Conservation (phyloP, 2,329 filamentous ascomycete species). For the Helotiales sp. region DNA sequence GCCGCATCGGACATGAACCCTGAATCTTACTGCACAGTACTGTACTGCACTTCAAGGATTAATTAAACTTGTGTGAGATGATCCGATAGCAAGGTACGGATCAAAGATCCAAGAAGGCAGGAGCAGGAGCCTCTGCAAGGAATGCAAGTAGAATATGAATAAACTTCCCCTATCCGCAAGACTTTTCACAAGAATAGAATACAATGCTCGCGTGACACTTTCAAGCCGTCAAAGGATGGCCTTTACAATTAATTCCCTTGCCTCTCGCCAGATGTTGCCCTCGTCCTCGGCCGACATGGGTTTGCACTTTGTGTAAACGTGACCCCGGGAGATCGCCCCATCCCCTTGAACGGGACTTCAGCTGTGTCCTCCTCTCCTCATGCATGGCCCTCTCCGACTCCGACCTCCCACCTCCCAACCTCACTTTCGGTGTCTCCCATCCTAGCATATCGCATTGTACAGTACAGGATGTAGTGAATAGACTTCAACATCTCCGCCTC, state of each 20-base stretch:
- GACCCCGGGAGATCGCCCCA: constrained; percentile 1
- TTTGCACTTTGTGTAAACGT: constrained; percentile 10
- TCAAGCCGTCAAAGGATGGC: background rate
- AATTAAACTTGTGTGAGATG: background rate
- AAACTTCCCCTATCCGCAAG: background rate
- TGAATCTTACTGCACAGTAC: too few relatives aligned
- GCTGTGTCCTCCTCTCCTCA: background rate
- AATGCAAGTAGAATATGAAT: background rate
- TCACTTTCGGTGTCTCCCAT: background rate
- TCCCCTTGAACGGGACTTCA: background rate
- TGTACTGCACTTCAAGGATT: background rate
- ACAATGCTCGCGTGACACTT: background rate
- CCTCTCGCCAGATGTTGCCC: background rate
- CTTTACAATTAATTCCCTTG: background rate
- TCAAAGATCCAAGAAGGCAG: background rate
- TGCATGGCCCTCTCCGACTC: background rate
- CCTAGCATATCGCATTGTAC: background rate
- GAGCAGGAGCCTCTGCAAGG: background rate
- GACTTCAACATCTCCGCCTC: background rate
- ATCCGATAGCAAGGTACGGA: background rate
- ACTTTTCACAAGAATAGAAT: too few relatives aligned
- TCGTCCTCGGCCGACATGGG: background rate
- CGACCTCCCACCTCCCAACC: background rate
- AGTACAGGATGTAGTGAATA: too few relatives aligned
- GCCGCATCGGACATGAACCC: background rate